phyloP scores from a whole-genome alignment of 768 basidiomycete species.

The Flagelloscypha sp. region DNA sequence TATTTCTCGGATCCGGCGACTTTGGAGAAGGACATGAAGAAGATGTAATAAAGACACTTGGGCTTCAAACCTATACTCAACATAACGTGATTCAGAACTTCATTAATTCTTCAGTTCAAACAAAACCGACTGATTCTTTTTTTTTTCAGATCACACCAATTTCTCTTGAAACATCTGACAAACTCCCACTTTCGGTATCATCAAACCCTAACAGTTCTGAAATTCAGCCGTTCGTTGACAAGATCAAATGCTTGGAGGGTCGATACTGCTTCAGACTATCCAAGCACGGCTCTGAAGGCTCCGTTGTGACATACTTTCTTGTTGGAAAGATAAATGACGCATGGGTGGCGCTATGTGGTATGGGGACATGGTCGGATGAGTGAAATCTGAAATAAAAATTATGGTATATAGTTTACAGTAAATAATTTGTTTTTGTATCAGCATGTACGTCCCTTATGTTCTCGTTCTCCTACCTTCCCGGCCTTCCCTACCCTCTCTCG shows the following conservation, averaged over 20 bases:
- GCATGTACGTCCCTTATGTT: too few species aligned
- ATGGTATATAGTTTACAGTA: too few species aligned
- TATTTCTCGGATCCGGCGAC: constrained; percentile 42
- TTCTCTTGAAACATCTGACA: constrained; percentile 5
- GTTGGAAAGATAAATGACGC: constrained; percentile 23
- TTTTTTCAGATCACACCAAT: constrained; percentile 13
- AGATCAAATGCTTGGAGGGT: constrained; percentile 16
- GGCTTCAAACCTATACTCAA: constrained; percentile 18
- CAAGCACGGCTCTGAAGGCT: constrained; percentile 12
- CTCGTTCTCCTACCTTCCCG: too few species aligned
- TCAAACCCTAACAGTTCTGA: constrained; percentile 4
- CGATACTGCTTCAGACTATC: constrained; percentile 21
- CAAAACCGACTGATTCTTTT: constrained; percentile 7
- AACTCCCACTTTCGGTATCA: constrained; percentile 13
- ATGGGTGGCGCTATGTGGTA: constrained; percentile 29
- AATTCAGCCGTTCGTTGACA: constrained; percentile 4
- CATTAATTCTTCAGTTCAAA: constrained; percentile 5
- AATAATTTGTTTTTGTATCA: too few species aligned
- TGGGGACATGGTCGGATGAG: constrained; percentile 31
- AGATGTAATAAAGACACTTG: constrained; percentile 25
- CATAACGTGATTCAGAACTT: constrained; percentile 12
- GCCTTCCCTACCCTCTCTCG: too few species aligned
- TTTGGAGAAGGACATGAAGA: constrained; percentile 22
- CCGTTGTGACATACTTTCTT: constrained; percentile 28
- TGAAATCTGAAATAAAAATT: too few species aligned